Percentiles rank a stretch among this genome's conserved stretches.
Conservation (phyloP, 2,329 filamentous ascomycete genomes). For the Calonectria pseudoturangicola region DNA sequence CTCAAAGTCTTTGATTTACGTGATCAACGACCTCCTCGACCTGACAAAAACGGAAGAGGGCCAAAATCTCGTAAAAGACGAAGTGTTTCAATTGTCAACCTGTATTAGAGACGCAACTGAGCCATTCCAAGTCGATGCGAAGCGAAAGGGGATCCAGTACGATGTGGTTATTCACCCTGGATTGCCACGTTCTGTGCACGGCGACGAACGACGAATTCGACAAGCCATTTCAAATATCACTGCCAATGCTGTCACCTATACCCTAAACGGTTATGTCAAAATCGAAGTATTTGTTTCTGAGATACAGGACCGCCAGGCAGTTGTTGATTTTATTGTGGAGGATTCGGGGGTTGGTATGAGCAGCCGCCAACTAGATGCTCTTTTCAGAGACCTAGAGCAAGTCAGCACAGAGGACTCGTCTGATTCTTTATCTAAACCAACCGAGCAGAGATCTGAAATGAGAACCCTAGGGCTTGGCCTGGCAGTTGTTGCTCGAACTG, state of each 20-base stretch:
- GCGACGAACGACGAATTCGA: slow-evolving; percentile 86
- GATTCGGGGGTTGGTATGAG: slow-evolving; percentile 87
- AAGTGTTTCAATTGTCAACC: slow-evolving; percentile 82
- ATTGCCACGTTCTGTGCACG: slow-evolving; percentile 82
- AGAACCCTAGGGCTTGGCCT: slow-evolving; percentile 85
- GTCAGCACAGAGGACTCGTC: slow-evolving; percentile 69
- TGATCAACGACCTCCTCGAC: slow-evolving; percentile 94
- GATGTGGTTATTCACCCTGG: slow-evolving; percentile 80
- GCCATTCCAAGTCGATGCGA: slow-evolving; percentile 83
- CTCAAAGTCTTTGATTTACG: slow-evolving; percentile 93
- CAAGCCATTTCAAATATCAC: slow-evolving; percentile 89
- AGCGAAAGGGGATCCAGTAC: slow-evolving; percentile 84
- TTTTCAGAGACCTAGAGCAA: slow-evolving; percentile 76
- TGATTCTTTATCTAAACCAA: slow-evolving; percentile 46
- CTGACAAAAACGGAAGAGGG: slow-evolving; percentile 92
- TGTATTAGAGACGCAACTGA: slow-evolving; percentile 87
- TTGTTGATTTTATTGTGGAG: slow-evolving; percentile 83
- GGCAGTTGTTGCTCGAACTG: slow-evolving; percentile 89
- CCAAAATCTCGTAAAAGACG: slow-evolving; percentile 85
- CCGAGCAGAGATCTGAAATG: slow-evolving; percentile 56
- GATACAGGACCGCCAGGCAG: slow-evolving; percentile 71
- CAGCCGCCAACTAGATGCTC: slow-evolving; percentile 73
- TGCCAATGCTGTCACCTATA: slow-evolving; percentile 90
- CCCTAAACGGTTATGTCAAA: slow-evolving; percentile 78
- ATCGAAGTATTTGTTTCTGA: slow-evolving; percentile 81